Base-by-base conservation (phyloP, 2,329 filamentous ascomycete species). In the Aureobasidium sp. region DNA sequence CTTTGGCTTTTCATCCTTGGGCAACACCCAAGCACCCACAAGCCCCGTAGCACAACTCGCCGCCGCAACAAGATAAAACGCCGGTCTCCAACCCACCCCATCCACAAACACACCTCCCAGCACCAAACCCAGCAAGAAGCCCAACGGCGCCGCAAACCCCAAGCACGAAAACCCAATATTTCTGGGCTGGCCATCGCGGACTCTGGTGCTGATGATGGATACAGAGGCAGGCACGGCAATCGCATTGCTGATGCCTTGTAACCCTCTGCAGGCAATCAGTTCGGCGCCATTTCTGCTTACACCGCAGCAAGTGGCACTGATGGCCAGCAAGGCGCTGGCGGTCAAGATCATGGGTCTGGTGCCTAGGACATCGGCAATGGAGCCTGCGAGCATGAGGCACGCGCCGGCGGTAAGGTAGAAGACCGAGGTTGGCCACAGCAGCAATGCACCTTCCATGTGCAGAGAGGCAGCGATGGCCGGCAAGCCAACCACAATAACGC, bases 141-240 rank as follows among this genome's bases (percentile, higher is more conserved):
- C 82, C 8, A 83, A 64, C 0, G 80, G 79, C 61, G 81, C 79
- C 1, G 77, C 77, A 11, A 76, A 73, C 1, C 82, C 80, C 65
- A 83, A 71, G 9, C 74, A 76, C 0, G 80, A 76, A 65, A 84
- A 83, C 0, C 76, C 80, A 8, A 82, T 70, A 63, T 84, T 83
- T 3, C 81, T 73, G 17, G 72, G 68, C 64, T 75, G 75, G 0
- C 81, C 81, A 0, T 79, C 76, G 20, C 82, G 76, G 0, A 75
- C 76, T 25, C 72, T 74, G 0, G 79, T 79, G 0, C 79, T 78
- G 61, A 83, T 76, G 52, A 83, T 76, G 49, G 74, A 75, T 0
- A 83, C 77, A 0, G 79, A 76, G 5, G 53, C 53, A 6, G 61
- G 63, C 2, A 64, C 53, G 17, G 60, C 62, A n/a, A 65, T 61